Evolutionary conservation across 371 early-diverging fungal genomes (phyloP).

Genomic region (Mortierella sp.): DNA sequence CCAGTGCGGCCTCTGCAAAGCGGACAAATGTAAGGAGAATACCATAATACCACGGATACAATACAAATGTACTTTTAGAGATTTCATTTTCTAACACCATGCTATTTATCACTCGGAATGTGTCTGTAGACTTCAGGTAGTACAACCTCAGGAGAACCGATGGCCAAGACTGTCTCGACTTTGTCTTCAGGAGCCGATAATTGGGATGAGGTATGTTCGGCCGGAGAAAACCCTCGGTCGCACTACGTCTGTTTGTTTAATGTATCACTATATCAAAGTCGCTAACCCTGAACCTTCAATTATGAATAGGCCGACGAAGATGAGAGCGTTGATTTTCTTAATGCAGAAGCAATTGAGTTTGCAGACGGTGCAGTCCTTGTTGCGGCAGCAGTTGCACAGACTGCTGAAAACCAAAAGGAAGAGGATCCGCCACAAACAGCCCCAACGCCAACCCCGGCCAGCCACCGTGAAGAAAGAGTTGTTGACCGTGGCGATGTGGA

Average conservation of each 20-base stretch:
- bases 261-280: neutral
- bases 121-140: conserved; percentile 9
- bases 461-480: conserved; percentile 29
- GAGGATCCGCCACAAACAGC: neutral
- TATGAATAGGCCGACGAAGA: conserved; percentile 38
- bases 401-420: conserved; percentile 20
- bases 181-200: conserved; percentile 48
- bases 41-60: neutral
- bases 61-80: too few relatives aligned
- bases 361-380: conserved; percentile 50
- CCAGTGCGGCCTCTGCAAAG: conserved; percentile 7
- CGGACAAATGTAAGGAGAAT: conserved; percentile 18
- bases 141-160: conserved; percentile 33
- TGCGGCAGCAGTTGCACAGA: conserved; percentile 30
- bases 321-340: conserved; percentile 44
- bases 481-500: conserved; percentile 51
- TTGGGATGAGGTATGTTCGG: conserved; percentile 45
- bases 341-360: conserved; percentile 49
- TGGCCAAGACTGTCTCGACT: conserved; percentile 45
- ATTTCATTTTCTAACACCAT: neutral
- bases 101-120: neutral
- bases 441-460: neutral
- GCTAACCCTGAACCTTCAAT: neutral
- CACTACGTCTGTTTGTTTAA: neutral
- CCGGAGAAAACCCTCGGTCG: neutral